Base-by-base conservation (phyloP, 1,284 basidiomycete species). In the Coniferiporia weirii region DNA sequence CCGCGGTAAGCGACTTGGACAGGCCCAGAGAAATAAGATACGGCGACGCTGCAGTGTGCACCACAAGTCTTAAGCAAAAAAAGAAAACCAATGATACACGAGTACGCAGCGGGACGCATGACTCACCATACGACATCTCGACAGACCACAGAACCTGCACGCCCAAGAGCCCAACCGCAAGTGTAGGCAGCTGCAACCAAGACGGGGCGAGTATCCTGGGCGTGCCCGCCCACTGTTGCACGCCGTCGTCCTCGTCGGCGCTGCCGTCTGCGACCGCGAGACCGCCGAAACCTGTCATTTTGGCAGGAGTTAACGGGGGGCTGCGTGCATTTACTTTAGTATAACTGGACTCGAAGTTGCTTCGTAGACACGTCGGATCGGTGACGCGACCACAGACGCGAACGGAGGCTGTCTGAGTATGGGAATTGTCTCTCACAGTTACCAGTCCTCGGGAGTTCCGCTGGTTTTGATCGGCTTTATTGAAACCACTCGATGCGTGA, bases 1-100 rank as follows among this genome's bases (percentile, higher is more conserved):
- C 79, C 4, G 94, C 89, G 78, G 96, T 94, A 61, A 80, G 79
- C 10, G 91, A 87, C 73, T 95, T 96, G 15, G 88, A 86, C 15
- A 98, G 76, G 4, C 96, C 95, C 0, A 98, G 83, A 0, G 92
- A 91, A 54, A 97, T 79, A 1, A 98, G 80, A 72, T 96, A 98
- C 0, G 95, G 95, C 0, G 94, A 91, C n/a, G 89, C 92, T 74
- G 61, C n/a, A n/a, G n/a, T n/a, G n/a, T n/a, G n/a, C 27, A 27
- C 44, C 12, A 17, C n/a, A 27, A 27, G 13, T n/a, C 12, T n/a
- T n/a, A 53, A 15, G 4, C 44, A 49, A 3, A 60, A 6, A 19
- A 17, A 34, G 15, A n/a, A 10, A 19, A 10, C 44, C 35, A 50
- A 50, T 38, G 52, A 53, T 10, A 27, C 20, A 27, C 27, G 27